Base-by-base conservation (phyloP, 192 early-diverging fungal genomes). In the Rhizophagus prolifer region DNA sequence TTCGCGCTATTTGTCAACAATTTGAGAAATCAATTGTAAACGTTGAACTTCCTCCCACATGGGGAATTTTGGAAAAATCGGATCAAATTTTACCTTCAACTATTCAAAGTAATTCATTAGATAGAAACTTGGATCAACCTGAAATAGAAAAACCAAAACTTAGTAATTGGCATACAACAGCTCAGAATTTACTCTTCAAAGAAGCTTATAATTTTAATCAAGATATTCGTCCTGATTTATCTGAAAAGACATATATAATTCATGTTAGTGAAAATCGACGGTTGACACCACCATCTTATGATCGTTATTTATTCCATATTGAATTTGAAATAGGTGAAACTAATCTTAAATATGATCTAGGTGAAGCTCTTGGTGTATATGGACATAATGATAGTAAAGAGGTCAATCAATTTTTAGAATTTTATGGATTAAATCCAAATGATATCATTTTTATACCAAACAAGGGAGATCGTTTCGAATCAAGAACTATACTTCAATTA, bases 221-320 rank as follows among this genome's bases (percentile, higher is more conserved):
- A n/a, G 70, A 62, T 0, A 72, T 91, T 3, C 84, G 93, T 16
- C 92, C 93, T 28, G 93, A 94, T 69, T 34, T 84, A 9, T 79
- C 88, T 13, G 91, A 86, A 59, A 80, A 89, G 30, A 89, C 88
- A 9, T 92, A 84, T 78, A 60, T 83, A 19, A 88, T 94, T 72
- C 89, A 76, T 58, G 85, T 93, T 47, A 88, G 90, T 12, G 92
- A 92, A 71, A 94, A 93, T 83, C 78, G 85, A 34, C 92, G 95
- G n/a, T 85, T 98, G 72, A 98, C 96, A 9, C 95, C 96, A 8
- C 80, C 81, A 7, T 80, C 83, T 46, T 98, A 98, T 84, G 96
- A 98, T 78, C 95, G 96, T 77, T 96, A 97, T 79, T 93, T 98
- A 16, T 95, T 98, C 91, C 96, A 98, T 82, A 88, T 98, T 47